phyloP scores from a whole-genome alignment of 345 rosid genomes.

The Gossypium turneri region DNA sequence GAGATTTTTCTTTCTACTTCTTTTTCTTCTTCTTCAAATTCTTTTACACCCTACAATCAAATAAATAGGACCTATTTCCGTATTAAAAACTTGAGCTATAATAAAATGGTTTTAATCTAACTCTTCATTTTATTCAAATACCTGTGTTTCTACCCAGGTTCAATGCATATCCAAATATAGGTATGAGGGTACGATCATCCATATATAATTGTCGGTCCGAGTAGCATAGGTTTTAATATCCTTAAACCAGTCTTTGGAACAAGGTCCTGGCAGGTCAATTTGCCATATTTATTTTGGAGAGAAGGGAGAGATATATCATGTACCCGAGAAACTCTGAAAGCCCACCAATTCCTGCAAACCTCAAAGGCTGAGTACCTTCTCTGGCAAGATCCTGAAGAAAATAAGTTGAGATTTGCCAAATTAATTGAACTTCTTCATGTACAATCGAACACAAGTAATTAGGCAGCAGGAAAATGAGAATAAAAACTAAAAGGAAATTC shows the following conservation, averaged over 20 bases:
- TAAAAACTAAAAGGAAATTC: slow-evolving; percentile 18
- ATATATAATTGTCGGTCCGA: background rate
- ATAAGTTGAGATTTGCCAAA: slow-evolving; percentile 11
- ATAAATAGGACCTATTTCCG: background rate
- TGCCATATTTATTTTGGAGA: background rate
- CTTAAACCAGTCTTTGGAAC: background rate
- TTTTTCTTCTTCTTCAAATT: too few species aligned
- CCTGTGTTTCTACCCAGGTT: background rate
- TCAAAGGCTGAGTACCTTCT: slow-evolving; percentile 78
- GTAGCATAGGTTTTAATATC: background rate
- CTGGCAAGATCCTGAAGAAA: slow-evolving; percentile 62
- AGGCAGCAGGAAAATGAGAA: slow-evolving; percentile 3
- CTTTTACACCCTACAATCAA: background rate
- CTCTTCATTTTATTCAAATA: background rate
- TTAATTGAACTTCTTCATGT: slow-evolving; percentile 6
- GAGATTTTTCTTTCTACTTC: too few species aligned
- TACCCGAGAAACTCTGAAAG: slow-evolving; percentile 92
- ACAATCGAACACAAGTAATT: background rate
- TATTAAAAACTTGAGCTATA: background rate
- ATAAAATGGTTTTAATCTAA: background rate
- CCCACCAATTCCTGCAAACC: slow-evolving; percentile 86
- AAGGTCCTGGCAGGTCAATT: background rate
- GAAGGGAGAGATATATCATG: background rate
- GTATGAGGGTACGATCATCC: background rate
- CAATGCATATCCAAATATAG: background rate